Conservation (phyloP, 228 moss, liverwort and hornwort species). For the Sphagnum magellanicum region DNA sequence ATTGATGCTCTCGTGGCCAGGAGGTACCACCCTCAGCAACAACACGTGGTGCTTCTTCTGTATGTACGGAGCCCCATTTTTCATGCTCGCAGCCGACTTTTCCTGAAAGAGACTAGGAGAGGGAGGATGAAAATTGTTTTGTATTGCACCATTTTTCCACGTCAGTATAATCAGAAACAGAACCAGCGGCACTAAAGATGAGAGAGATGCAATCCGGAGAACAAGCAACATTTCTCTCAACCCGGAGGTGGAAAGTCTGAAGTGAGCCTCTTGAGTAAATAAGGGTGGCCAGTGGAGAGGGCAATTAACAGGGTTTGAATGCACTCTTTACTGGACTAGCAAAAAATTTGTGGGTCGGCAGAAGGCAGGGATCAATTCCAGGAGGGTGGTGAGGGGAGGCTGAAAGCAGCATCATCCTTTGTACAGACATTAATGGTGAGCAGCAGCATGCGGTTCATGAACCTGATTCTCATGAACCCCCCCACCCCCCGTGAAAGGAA, state of each 20-base stretch:
- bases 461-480: slow-evolving; percentile 34
- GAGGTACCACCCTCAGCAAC: slow-evolving; percentile 19
- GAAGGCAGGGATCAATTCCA: slow-evolving; percentile 33
- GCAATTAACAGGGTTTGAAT: slow-evolving; percentile 42
- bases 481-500: no score
- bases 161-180: no score
- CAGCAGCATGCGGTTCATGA: slow-evolving; percentile 33
- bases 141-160: slow-evolving; percentile 43
- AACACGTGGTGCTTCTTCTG: slow-evolving; percentile 33
- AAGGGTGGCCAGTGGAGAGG: no score
- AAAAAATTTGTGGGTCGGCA: slow-evolving; percentile 25
- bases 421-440: slow-evolving; percentile 32
- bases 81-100: slow-evolving; percentile 30
- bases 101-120: slow-evolving; percentile 41
- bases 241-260: background rate
- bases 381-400: slow-evolving; percentile 42
- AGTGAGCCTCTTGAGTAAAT: no score
- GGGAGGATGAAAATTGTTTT: slow-evolving; percentile 29
- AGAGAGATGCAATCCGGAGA: no score
- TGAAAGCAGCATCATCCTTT: slow-evolving; percentile 37
- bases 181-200: no score
- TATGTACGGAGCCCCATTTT: slow-evolving; percentile 39
- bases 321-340: slow-evolving; percentile 31
- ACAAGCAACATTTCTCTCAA: no score
- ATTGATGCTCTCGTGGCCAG: slow-evolving; percentile 15